Base-by-base conservation (phyloP, 2,329 filamentous ascomycete species). In the Xylariales sp. region DNA sequence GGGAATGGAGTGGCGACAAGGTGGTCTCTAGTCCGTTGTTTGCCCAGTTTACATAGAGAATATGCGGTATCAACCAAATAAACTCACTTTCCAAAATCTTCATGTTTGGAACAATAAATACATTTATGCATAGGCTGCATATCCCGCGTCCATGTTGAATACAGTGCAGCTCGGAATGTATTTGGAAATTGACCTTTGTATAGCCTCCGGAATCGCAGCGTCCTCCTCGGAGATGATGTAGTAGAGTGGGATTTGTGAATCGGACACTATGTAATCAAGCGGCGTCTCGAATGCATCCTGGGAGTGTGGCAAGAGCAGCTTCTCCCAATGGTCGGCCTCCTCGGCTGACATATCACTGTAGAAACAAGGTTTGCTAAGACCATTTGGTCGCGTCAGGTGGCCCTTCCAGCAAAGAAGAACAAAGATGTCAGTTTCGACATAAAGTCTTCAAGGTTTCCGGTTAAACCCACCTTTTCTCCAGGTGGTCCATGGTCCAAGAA, bases 1-100 rank as follows among this genome's bases (percentile, higher is more conserved):
- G 31, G 18, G 31, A 33, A 33, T 18, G 24, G 14, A 33, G 17
- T 20, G 33, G 21, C 15, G 24, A 24, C 13, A 36, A 36, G 21
- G 23, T 28, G 6, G 28, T 36, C 2, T 20, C 33, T n/a, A 36
- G 24, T 11, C 33, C 33, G 5, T 16, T 36, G 6, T 36, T 33
- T 15, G 2, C n/a, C n/a, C n/a, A n/a, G n/a, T n/a, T n/a, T n/a
- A n/a, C n/a, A n/a, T n/a, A n/a, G n/a, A n/a, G n/a, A n/a, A n/a
- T n/a, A n/a, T n/a, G n/a, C n/a, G n/a, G n/a, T n/a, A n/a, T n/a
- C n/a, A n/a, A n/a, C n/a, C n/a, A n/a, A n/a, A n/a, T n/a, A n/a
- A n/a, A n/a, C n/a, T n/a, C n/a, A n/a, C n/a, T n/a, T n/a, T n/a
- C n/a, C n/a, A n/a, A n/a, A n/a, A n/a, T n/a, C n/a, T n/a, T n/a